A percentile compares a stretch with the other conserved stretches of the same genome.
Evolutionary conservation across 2,329 filamentous ascomycete species (phyloP).

Genomic region (Pyrenophora seminiperda): DNA sequence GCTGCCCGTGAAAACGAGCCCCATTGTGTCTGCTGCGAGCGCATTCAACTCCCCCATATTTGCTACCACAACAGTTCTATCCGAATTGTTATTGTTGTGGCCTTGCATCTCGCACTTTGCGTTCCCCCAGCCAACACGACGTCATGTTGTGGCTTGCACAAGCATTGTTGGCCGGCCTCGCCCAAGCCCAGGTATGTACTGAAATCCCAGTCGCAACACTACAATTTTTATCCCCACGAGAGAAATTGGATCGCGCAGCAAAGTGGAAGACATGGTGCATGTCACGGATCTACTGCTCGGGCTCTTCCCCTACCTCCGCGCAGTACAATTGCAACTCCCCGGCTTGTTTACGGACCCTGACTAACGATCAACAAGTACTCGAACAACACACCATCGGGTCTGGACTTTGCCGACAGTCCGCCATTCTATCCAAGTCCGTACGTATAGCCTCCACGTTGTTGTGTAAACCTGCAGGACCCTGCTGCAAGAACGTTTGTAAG

Average conservation of each 20-base stretch:
- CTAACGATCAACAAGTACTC: slow-evolving; percentile 43
- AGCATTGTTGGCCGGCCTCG: slow-evolving; percentile 41
- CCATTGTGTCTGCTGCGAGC: slow-evolving; percentile 11
- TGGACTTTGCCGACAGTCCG: slow-evolving; percentile 54
- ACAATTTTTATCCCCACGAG: slow-evolving; percentile 15
- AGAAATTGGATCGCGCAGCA: slow-evolving; percentile 1
- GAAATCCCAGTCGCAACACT: slow-evolving; percentile 14
- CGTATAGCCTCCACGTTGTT: slow-evolving; percentile 14
- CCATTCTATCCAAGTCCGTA: slow-evolving; percentile 80
- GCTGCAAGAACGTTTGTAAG: not conserved
- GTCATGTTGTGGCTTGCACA: slow-evolving; percentile 46
- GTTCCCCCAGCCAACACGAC: slow-evolving; percentile 29
- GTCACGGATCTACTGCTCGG: slow-evolving; percentile 29
- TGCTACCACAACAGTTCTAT: slow-evolving; percentile 17
- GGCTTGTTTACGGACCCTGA: slow-evolving; percentile 26
- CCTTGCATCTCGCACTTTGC: slow-evolving; percentile 9
- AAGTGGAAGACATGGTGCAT: slow-evolving; percentile 37
- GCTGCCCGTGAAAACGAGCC: slow-evolving; percentile 16
- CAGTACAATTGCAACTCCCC: slow-evolving; percentile 25
- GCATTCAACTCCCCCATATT: slow-evolving; percentile 21
- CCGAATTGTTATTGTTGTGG: slow-evolving; percentile 13
- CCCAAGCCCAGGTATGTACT: slow-evolving; percentile 39
- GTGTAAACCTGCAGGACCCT: not conserved
- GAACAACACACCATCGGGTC: slow-evolving; percentile 29
- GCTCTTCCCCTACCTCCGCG: slow-evolving; percentile 41